phyloP scores from a whole-genome alignment of 2,329 filamentous ascomycete species.

The Alternaria consortialis region DNA sequence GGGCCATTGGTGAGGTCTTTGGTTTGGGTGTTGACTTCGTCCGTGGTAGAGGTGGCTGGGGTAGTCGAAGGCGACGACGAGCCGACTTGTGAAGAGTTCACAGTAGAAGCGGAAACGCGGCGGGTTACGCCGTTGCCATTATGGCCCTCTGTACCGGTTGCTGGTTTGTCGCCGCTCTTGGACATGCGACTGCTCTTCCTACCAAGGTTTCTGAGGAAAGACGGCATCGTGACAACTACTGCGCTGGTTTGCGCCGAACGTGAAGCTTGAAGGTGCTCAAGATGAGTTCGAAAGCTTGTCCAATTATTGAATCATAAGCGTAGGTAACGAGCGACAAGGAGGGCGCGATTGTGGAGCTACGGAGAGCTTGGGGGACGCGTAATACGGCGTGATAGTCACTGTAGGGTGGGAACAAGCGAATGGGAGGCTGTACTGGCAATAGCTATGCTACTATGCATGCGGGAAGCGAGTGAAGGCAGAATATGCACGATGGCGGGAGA shows the following conservation, averaged over 20 bases:
- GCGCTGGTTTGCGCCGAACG: slow-evolving; percentile 8
- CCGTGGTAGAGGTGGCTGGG: slow-evolving; percentile 75
- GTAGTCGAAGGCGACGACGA: slow-evolving; percentile 74
- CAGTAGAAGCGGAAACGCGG: slow-evolving; percentile 69
- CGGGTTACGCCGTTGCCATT: slow-evolving; percentile 50
- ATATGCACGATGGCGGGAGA: slow-evolving; percentile 17
- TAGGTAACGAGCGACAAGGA: slow-evolving; percentile 20
- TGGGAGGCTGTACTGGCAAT: slow-evolving; percentile 32
- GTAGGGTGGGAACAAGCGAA: slow-evolving; percentile 23
- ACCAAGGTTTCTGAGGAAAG: slow-evolving; percentile 79
- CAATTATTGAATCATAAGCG: not conserved
- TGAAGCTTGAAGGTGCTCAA: not conserved
- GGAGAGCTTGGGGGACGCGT: slow-evolving; percentile 34
- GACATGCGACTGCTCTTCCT: slow-evolving; percentile 75
- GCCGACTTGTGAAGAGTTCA: slow-evolving; percentile 66
- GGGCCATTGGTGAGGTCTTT: slow-evolving; percentile 61
- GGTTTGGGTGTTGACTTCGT: slow-evolving; percentile 69
- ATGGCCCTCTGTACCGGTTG: slow-evolving; percentile 29
- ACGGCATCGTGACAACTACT: slow-evolving; percentile 52
- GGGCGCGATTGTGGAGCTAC: slow-evolving; percentile 19
- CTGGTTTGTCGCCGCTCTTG: slow-evolving; percentile 49
- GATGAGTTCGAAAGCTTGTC: not conserved
- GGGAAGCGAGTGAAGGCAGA: slow-evolving; percentile 36
- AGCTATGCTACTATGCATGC: slow-evolving; percentile 20
- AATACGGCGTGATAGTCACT: slow-evolving; percentile 30